Evolutionary conservation across 2,329 filamentous ascomycete genomes (phyloP).

Genomic region (Claviceps quebecensis): DNA sequence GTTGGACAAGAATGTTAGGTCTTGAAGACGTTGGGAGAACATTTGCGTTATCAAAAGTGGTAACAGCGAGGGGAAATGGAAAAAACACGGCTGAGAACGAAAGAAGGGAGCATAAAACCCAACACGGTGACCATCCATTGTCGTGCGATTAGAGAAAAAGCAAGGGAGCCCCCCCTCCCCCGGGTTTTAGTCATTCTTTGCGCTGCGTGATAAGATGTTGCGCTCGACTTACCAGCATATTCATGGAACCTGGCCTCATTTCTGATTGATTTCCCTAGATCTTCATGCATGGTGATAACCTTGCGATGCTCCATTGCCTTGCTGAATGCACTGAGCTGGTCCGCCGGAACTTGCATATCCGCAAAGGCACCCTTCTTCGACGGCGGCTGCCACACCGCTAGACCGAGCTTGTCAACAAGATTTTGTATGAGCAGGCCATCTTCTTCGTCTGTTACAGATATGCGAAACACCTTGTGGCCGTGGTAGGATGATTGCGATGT

Average conservation of each 20-base stretch:
- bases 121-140: no score
- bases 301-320: conserved; percentile 18
- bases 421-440: conserved; percentile 17
- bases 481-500: conserved; percentile 20
- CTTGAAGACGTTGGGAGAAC: no score
- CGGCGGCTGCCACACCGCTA: conserved; percentile 24
- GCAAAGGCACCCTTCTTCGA: conserved; percentile 18
- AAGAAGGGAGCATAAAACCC: neutral
- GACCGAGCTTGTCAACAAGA: conserved; percentile 19
- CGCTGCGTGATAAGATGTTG: neutral
- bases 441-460: conserved; percentile 20
- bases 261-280: conserved; percentile 25
- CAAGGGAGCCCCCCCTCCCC: neutral
- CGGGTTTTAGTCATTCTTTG: neutral
- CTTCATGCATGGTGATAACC: conserved; percentile 22
- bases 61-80: no score
- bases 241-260: conserved; percentile 17
- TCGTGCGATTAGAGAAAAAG: neutral
- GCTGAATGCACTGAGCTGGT: conserved; percentile 20
- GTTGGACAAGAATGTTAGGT: neutral
- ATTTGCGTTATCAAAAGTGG: no score
- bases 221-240: conserved; percentile 14
- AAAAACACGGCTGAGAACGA: neutral
- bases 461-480: conserved; percentile 30
- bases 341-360: conserved; percentile 27